Evolutionary conservation across 768 basidiomycete genomes (phyloP).

Genomic region (Tylopilus subfusipes): DNA sequence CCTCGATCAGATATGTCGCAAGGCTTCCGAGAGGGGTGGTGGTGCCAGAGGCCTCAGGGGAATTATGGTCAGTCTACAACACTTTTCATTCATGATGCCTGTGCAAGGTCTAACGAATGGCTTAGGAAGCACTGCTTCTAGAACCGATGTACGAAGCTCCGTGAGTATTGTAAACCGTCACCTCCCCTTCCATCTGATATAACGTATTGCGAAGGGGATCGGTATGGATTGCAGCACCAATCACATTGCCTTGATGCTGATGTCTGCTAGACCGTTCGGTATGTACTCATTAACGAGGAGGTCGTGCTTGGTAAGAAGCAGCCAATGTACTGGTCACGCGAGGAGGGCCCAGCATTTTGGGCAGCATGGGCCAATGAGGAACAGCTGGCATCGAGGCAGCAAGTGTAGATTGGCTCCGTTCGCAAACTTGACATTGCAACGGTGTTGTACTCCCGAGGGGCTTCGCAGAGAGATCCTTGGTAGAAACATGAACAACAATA

Average conservation of each 20-base stretch:
- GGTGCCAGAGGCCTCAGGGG: conserved; percentile 89
- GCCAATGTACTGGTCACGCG: conserved; percentile 74
- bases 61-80: conserved; percentile 60
- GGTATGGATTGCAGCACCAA: conserved; percentile 38
- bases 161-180: conserved; percentile 45
- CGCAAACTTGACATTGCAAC: background rate
- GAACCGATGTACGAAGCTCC: conserved; percentile 94
- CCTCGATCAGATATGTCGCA: conserved; percentile 74
- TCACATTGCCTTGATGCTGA: conserved; percentile 6
- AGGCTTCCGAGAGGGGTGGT: conserved; percentile 77
- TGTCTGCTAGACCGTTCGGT: conserved; percentile 57
- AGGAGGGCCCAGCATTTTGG: conserved; percentile 68
- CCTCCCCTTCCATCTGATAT: conserved; percentile 1
- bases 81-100: background rate
- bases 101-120: background rate
- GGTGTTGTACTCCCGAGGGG: background rate
- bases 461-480: background rate
- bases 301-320: conserved; percentile 61
- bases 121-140: conserved; percentile 71
- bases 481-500: background rate
- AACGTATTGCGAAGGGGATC: conserved; percentile 49
- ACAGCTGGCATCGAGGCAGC: conserved; percentile 18
- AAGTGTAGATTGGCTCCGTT: conserved; percentile 9
- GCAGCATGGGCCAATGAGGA: conserved; percentile 76
- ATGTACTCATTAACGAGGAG: conserved; percentile 76